Evolutionary conservation across 345 rosid genomes (phyloP).

Genomic region (Turnera subulata): DNA sequence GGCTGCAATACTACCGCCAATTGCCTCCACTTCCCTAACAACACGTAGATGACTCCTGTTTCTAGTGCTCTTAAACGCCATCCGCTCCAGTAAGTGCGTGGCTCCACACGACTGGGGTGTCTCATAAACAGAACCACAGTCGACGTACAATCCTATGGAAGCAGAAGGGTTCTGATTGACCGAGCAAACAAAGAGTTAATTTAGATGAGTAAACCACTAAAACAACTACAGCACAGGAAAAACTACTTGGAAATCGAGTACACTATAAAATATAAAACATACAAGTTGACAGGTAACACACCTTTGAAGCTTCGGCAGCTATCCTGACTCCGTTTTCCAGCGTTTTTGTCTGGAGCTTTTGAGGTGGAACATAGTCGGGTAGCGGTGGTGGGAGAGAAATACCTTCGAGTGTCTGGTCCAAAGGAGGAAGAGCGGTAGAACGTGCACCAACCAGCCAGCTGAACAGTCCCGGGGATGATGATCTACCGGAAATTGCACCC

Average conservation of each 20-base stretch:
- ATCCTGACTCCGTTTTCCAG: constrained; percentile 71
- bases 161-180: constrained; percentile 63
- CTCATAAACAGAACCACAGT: constrained; percentile 72
- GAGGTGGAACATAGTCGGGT: constrained; percentile 62
- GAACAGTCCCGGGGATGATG: constrained; percentile 49
- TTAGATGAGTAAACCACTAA: too few species aligned
- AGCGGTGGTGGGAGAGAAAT: constrained; percentile 50
- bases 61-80: constrained; percentile 84
- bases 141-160: constrained; percentile 72
- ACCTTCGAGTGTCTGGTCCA: constrained; percentile 55
- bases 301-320: constrained; percentile 62
- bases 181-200: constrained; percentile 8
- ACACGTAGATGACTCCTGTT: constrained; percentile 71
- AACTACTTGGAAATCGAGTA: neutral
- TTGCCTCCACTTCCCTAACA: constrained; percentile 83
- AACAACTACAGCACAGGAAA: neutral
- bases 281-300: constrained; percentile 22
- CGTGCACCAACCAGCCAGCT: constrained; percentile 63
- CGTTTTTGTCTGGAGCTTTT: constrained; percentile 48
- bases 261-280: neutral
- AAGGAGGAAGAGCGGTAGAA: constrained; percentile 41
- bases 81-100: constrained; percentile 75
- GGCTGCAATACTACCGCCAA: constrained; percentile 71
- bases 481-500: constrained; percentile 39
- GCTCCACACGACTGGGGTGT: constrained; percentile 60